Base-by-base conservation (phyloP, 2,329 filamentous ascomycete species). In the Fusarium caatingaense region DNA sequence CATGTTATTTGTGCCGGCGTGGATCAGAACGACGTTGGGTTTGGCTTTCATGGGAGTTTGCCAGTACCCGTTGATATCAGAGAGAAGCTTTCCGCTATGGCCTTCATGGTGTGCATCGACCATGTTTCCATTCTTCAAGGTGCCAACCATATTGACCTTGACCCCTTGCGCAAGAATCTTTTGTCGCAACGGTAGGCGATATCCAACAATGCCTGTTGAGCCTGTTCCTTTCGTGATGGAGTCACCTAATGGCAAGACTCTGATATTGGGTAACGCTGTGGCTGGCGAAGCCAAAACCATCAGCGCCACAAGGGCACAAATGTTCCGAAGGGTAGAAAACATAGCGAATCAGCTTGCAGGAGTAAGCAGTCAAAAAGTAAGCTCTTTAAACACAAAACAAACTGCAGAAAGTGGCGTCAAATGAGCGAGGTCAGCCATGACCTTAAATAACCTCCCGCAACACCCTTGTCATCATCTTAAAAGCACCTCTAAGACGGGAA, bases 1-100 rank as follows among this genome's bases (percentile, higher is more conserved):
- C 68, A 71, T 71, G 10, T 71, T 71, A 12, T 71, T 71, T 2
- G 68, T 71, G 6, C 68, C 68, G 9, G 63, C 68, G 13, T 71
- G 68, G 2, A 71, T 59, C 5, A 71, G 68, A 11, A 71, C 67
- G 20, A 71, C 50, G 0, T 71, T 68, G 2, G 68, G 68, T 2
- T 68, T 59, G 20, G 68, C 58, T 13, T 50, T 25, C 15, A 71
- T 71, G 2, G 68, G 68, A 1, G 46, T 46, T 6, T 68, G 58
- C 67, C 67, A 64, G 34, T 68, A 71, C 1, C 51, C 49, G 5
- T 64, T 54, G 34, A 71, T 71, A 2, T 71, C 57, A 12, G 51
- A 44, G 0, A 70, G n/a, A 6, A 46, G 64, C 30, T 71, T 58
- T 5, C 68, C 68, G 15, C 68, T 71, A 2, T 71, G 68, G 0